Evolutionary conservation across 345 rosid species (phyloP).

Genomic region (Lumnitzera littorea): DNA sequence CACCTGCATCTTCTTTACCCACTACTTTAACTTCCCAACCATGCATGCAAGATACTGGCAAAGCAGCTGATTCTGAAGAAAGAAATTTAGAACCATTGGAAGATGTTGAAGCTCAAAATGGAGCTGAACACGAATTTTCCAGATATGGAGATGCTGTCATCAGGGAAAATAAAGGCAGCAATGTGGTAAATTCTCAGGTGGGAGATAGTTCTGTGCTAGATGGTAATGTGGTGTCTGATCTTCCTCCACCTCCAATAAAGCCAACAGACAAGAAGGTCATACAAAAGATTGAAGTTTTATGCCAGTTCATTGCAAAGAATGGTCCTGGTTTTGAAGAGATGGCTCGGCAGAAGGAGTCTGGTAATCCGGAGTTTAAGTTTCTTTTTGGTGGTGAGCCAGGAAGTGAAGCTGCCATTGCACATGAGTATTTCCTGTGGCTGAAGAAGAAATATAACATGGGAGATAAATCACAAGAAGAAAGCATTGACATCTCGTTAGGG

Average conservation of each 20-base stretch:
- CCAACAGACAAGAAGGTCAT: constrained; percentile 24
- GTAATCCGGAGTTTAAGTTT: constrained; percentile 30
- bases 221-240: constrained; percentile 8
- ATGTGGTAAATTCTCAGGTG: constrained; percentile 7
- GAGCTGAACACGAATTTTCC: too few species aligned
- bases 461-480: constrained; percentile 12
- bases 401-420: constrained; percentile 31
- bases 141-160: background rate
- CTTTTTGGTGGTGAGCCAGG: constrained; percentile 35
- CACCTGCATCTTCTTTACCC: constrained; percentile 11
- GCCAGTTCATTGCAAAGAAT: constrained; percentile 29
- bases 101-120: background rate
- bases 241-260: constrained; percentile 29
- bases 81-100: constrained; percentile 2
- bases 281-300: constrained; percentile 29
- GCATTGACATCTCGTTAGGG: constrained; percentile 4
- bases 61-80: constrained; percentile 4
- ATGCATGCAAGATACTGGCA: background rate
- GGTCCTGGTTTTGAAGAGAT: constrained; percentile 32
- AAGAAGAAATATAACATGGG: constrained; percentile 21
- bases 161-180: constrained; percentile 9
- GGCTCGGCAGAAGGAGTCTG: constrained; percentile 17
- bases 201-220: constrained; percentile 15
- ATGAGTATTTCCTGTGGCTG: constrained; percentile 31
- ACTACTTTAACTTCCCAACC: constrained; percentile 15